Evolutionary conservation across 352 stramenopile species (phyloP).

Genomic region (Peronospora belbahrii): DNA sequence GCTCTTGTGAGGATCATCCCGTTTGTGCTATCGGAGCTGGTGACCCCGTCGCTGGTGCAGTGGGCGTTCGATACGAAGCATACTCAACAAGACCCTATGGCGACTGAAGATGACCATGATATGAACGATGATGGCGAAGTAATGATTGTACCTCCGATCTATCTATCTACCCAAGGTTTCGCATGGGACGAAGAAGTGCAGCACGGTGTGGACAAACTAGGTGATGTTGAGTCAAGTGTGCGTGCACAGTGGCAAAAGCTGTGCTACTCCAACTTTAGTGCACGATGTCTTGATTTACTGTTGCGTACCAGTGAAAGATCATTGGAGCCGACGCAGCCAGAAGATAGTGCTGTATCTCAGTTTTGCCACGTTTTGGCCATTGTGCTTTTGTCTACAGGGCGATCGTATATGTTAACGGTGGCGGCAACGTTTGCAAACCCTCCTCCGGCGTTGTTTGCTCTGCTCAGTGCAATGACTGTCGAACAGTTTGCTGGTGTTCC

Average conservation of each 20-base stretch:
- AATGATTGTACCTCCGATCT: constrained; percentile 3
- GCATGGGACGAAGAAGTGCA: constrained; percentile 17
- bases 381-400: constrained; percentile 36
- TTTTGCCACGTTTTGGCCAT: constrained; percentile 35
- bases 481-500: constrained; percentile 15
- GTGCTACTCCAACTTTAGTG: constrained; percentile 34
- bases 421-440: constrained; percentile 40
- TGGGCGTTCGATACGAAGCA: constrained; percentile 36
- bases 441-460: constrained; percentile 31
- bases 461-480: constrained; percentile 43
- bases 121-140: constrained; percentile 23
- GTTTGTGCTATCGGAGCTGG: constrained; percentile 19
- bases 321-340: background rate
- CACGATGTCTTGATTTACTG: constrained; percentile 27
- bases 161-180: constrained; percentile 3
- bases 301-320: constrained; percentile 4
- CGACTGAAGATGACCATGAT: constrained; percentile 17
- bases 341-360: constrained; percentile 14
- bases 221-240: constrained; percentile 12
- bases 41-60: constrained; percentile 24
- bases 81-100: constrained; percentile 9
- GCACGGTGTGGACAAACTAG: constrained; percentile 4
- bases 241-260: constrained; percentile 40
- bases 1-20: constrained; percentile 17
- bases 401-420: constrained; percentile 39